Evolutionary conservation across 495 filamentous ascomycete species (phyloP).

Genomic region (Talaromyces wortmannii): DNA sequence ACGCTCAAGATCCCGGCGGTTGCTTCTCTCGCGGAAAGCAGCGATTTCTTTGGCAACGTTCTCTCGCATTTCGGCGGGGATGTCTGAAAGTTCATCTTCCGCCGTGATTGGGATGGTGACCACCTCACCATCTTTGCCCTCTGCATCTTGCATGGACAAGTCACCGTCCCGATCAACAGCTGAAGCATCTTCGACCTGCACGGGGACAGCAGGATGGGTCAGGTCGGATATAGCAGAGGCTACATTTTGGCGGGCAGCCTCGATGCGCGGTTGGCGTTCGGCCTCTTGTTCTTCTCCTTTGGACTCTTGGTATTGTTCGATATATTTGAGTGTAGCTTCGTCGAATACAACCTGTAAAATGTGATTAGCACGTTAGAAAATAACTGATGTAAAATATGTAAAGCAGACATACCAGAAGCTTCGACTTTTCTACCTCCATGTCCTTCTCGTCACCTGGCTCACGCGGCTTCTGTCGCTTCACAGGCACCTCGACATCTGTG

Average conservation of each 20-base stretch:
- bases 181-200: constrained; percentile 40
- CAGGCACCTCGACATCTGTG: constrained; percentile 77
- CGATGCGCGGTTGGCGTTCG: constrained; percentile 59
- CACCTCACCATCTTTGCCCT: constrained; percentile 58
- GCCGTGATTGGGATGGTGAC: constrained; percentile 84
- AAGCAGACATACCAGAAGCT: constrained; percentile 45
- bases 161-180: constrained; percentile 59
- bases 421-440: constrained; percentile 59
- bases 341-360: constrained; percentile 63
- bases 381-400: neutral
- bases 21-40: constrained; percentile 88
- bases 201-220: constrained; percentile 55
- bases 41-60: constrained; percentile 92
- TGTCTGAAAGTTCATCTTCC: constrained; percentile 93
- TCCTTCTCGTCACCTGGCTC: constrained; percentile 45
- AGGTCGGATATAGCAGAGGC: constrained; percentile 61
- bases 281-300: constrained; percentile 60
- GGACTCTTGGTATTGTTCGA: constrained; percentile 68
- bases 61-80: constrained; percentile 94
- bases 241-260: constrained; percentile 58
- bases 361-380: constrained; percentile 7
- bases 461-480: constrained; percentile 55
- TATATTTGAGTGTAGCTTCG: constrained; percentile 67
- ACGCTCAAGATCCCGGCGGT: constrained; percentile 79
- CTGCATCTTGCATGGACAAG: constrained; percentile 59